Conservation (phyloP, 164 flowering plant species). For the Tetracentron sinense region DNA sequence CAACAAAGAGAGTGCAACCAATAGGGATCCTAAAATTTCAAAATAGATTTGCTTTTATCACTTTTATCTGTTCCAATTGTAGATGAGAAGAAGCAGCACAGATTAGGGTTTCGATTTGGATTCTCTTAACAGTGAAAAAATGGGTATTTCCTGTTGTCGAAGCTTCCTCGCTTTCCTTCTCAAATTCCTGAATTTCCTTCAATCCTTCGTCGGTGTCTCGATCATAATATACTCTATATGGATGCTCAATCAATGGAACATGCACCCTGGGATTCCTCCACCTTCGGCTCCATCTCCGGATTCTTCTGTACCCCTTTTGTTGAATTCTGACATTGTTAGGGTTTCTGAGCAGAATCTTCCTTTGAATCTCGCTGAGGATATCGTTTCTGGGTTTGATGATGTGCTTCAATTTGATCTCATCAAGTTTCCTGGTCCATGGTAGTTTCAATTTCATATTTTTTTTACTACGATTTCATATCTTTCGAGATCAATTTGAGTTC, state of each 20-base stretch:
- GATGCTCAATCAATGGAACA: slow-evolving; percentile 69
- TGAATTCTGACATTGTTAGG: slow-evolving; percentile 9
- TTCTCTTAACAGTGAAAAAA: slow-evolving; percentile 8
- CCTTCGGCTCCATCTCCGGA: slow-evolving; percentile 35
- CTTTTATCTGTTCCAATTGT: too few species aligned
- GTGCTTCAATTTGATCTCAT: slow-evolving; percentile 20
- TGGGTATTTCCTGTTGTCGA: slow-evolving; percentile 46
- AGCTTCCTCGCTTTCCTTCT: slow-evolving; percentile 46
- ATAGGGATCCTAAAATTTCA: too few species aligned
- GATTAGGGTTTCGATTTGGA: not conserved
- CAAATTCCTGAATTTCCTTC: slow-evolving; percentile 65
- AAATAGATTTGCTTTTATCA: too few species aligned
- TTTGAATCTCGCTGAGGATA: slow-evolving; percentile 20
- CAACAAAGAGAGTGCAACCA: too few species aligned
- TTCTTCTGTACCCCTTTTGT: slow-evolving; percentile 9
- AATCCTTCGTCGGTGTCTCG: slow-evolving; percentile 57
- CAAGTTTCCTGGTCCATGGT: slow-evolving; percentile 72
- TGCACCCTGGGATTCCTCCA: slow-evolving; percentile 26
- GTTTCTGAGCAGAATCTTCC: slow-evolving; percentile 9
- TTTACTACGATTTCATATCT: too few species aligned
- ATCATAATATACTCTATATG: slow-evolving; percentile 61
- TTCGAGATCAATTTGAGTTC: too few species aligned
- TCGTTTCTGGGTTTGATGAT: slow-evolving; percentile 31
- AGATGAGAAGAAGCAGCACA: not conserved
- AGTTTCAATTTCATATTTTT: slow-evolving; percentile 9